Conservation (phyloP, 805 yeast species). For the Kodamaea restingae region DNA sequence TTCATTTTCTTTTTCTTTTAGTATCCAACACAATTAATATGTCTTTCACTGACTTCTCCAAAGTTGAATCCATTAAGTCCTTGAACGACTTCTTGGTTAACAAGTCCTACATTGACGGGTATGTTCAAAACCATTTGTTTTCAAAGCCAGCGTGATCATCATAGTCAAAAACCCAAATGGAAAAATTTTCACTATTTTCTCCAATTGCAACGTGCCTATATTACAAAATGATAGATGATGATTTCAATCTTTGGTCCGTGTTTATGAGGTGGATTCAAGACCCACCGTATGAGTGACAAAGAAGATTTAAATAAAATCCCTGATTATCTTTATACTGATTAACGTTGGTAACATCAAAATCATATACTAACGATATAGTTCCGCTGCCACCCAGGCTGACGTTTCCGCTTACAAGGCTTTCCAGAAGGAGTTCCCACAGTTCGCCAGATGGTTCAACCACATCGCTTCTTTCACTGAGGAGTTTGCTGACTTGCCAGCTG, state of each 20-base stretch:
- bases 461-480: conserved; percentile 89
- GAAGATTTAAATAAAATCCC: conserved; percentile 27
- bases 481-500: conserved; percentile 79
- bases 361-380: conserved; percentile 44
- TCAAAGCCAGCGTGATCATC: background rate
- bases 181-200: conserved; percentile 1
- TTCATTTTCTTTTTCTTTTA: background rate
- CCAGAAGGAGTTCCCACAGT: conserved; percentile 87
- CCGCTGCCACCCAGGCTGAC: conserved; percentile 93
- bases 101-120: conserved; percentile 95
- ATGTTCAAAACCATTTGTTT: conserved; percentile 42
- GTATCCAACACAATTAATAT: conserved; percentile 29
- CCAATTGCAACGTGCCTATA: conserved; percentile 3
- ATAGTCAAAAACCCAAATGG: background rate
- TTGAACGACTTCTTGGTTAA: conserved; percentile 85
- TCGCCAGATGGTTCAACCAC: conserved; percentile 98
- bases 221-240: conserved; percentile 46
- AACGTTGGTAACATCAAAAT: conserved; percentile 8
- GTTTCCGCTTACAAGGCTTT: conserved; percentile 91
- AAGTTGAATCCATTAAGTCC: conserved; percentile 56
- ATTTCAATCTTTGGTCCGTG: conserved; percentile 85
- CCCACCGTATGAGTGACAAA: conserved; percentile 92
- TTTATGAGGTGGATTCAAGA: conserved; percentile 94
- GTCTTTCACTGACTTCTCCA: conserved; percentile 81
- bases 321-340: conserved; percentile 11